Evolutionary conservation across 305 asterid species (phyloP).

Genomic region (Striga hermonthica): DNA sequence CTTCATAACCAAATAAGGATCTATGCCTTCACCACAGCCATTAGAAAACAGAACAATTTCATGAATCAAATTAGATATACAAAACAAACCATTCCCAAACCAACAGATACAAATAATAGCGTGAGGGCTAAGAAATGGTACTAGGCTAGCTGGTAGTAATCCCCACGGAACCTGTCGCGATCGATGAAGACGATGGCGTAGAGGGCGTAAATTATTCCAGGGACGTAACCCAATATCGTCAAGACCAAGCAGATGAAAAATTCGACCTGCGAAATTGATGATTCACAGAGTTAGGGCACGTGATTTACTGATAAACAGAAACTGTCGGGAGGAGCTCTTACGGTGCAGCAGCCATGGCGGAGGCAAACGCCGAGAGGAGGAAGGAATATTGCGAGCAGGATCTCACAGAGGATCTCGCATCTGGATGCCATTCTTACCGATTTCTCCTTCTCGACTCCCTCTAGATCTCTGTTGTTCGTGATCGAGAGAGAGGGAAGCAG

Average conservation of each 20-base stretch:
- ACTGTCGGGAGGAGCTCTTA: slow-evolving; percentile 28
- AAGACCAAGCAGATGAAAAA: slow-evolving; percentile 77
- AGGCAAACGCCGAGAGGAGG: slow-evolving; percentile 91
- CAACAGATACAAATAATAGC: too few species aligned
- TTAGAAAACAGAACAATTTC: too few species aligned
- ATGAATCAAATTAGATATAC: too few species aligned
- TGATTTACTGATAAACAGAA: neutral
- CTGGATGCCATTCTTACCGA: slow-evolving; percentile 48
- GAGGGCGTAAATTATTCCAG: slow-evolving; percentile 84
- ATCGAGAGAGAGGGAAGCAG: too few species aligned
- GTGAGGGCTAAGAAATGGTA: too few species aligned
- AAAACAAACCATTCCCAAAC: too few species aligned
- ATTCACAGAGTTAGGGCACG: neutral
- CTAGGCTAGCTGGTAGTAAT: slow-evolving; percentile 56
- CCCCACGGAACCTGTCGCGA: slow-evolving; percentile 43
- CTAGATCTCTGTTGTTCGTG: slow-evolving; percentile 2
- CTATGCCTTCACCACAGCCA: too few species aligned
- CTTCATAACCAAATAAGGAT: too few species aligned
- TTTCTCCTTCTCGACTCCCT: neutral
- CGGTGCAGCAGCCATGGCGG: slow-evolving; percentile 80
- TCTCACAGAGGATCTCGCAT: slow-evolving; percentile 63
- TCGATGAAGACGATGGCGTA: slow-evolving; percentile 62
- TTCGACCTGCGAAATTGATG: slow-evolving; percentile 47
- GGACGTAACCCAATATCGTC: slow-evolving; percentile 75
- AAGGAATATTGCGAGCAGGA: slow-evolving; percentile 60